Base-by-base conservation (phyloP, 768 basidiomycete species). In the Leccinum sublutescens region DNA sequence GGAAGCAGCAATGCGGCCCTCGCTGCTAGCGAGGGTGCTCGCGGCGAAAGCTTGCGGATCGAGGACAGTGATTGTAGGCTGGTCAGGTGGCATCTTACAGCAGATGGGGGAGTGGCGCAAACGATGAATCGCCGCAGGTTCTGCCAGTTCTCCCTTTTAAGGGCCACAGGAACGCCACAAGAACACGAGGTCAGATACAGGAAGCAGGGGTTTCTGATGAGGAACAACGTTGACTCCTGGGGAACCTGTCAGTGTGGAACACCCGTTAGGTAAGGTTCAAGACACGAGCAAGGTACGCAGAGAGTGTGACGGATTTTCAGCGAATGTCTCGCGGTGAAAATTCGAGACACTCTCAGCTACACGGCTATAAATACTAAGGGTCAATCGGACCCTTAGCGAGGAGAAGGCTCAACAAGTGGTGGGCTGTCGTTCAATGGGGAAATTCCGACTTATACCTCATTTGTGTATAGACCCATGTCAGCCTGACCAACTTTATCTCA, bases 41-140 rank as follows among this genome's bases (percentile, higher is more conserved):
- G 59, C 64, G 43, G 64, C 52, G 33, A 72, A 66, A 55, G 54
- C 36, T 50, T 62, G 58, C n/a, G 48, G 63, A 34, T 68, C 56
- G 17, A 71, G 57, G 6, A 59, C 4, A 36, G 43, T 50, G 56
- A 61, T 62, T 31, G 49, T 25, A 36, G 34, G 47, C 1, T 23
- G 57, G 25, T 5, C 8, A 25, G 9, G 45, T n/a, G 15, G 40
- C 52, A 60, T 70, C n/a, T 8, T 49, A 52, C 29, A 25, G 21
- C 8, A 33, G 25, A 27, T 54, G 7, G 14, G 19, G 47, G 2
- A 27, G 51, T 40, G 50, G 33, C 11, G n/a, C 29, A 38, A 38
- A 21, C 25, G 14, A 49, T 2, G 21, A 23, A 25, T 49, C 23
- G 4, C 50, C 29, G 4, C 49, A 50, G 3, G 21, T 43, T 43